phyloP scores from a whole-genome alignment of 345 rosid genomes.

The Aquilaria malaccensis region DNA sequence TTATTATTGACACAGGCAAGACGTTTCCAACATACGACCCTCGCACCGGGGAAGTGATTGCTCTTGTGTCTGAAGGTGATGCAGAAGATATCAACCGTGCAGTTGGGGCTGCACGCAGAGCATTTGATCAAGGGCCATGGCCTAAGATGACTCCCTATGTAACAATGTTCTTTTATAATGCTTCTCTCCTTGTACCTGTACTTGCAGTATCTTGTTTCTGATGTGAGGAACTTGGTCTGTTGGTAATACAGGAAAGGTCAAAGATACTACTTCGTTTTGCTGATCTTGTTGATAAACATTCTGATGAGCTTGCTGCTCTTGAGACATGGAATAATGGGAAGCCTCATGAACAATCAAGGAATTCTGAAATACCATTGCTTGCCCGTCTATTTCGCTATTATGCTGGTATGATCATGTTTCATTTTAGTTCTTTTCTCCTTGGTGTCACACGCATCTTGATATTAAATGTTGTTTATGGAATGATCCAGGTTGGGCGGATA shows the following conservation, averaged over 20 bases:
- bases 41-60: constrained; percentile 60
- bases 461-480: not conserved
- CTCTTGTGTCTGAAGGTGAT: constrained; percentile 67
- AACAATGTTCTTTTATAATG: not conserved
- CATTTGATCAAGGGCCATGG: constrained; percentile 81
- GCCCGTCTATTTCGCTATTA: constrained; percentile 61
- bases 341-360: constrained; percentile 61
- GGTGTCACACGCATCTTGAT: not conserved
- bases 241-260: constrained; percentile 63
- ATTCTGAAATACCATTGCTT: constrained; percentile 57
- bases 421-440: not conserved
- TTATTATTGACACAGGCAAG: constrained; percentile 31
- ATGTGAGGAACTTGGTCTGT: not conserved
- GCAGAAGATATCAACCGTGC: constrained; percentile 58
- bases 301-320: constrained; percentile 72
- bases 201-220: not conserved
- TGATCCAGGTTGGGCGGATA: constrained; percentile 44
- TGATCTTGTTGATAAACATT: constrained; percentile 85
- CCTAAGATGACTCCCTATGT: constrained; percentile 66
- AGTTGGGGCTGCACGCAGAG: constrained; percentile 70
- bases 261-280: constrained; percentile 61
- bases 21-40: constrained; percentile 64
- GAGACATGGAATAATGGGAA: constrained; percentile 98
- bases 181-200: not conserved
- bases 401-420: constrained; percentile 7